Conservation (phyloP, 1,139 yeast species). For the Pichia norvegensis region DNA sequence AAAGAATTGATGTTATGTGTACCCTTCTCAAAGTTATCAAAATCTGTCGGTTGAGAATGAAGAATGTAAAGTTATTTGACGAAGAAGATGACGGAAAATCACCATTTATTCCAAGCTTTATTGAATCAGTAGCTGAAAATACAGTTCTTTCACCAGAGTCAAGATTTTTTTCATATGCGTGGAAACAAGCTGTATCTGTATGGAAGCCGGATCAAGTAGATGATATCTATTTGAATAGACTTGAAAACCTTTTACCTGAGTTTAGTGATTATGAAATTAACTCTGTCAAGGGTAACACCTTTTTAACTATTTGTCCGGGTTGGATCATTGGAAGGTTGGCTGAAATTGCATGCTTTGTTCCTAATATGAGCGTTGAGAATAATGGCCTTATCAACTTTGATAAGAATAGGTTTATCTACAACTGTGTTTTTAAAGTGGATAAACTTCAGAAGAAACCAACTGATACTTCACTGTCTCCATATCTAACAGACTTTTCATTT, state of each 20-base stretch:
- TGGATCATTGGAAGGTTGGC: constrained; percentile 57
- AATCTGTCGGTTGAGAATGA: constrained; percentile 63
- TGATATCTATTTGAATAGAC: constrained; percentile 9
- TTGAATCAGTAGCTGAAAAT: constrained; percentile 72
- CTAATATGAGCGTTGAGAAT: constrained; percentile 56
- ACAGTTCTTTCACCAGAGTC: constrained; percentile 79
- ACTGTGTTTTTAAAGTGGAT: constrained; percentile 44
- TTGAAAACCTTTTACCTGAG: constrained; percentile 14
- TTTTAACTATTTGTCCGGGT: constrained; percentile 77
- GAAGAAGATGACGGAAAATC: constrained; percentile 27
- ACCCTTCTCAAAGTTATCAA: constrained; percentile 62
- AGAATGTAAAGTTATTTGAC: constrained; percentile 45
- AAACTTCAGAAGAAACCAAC: constrained; percentile 29
- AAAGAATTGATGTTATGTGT: constrained; percentile 64
- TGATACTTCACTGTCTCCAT: constrained; percentile 10
- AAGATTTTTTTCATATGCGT: constrained; percentile 54
- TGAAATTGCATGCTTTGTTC: constrained; percentile 61
- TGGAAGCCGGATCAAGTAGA: constrained; percentile 3
- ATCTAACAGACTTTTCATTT: constrained; percentile 23
- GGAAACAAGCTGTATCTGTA: constrained; percentile 50
- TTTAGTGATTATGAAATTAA: constrained; percentile 6
- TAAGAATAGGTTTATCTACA: constrained; percentile 56
- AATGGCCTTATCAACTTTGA: constrained; percentile 57
- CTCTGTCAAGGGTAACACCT: constrained; percentile 10
- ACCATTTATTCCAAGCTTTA: constrained; percentile 70